Conservation (phyloP, 2,329 filamentous ascomycete species). For the Fusarium sp. region DNA sequence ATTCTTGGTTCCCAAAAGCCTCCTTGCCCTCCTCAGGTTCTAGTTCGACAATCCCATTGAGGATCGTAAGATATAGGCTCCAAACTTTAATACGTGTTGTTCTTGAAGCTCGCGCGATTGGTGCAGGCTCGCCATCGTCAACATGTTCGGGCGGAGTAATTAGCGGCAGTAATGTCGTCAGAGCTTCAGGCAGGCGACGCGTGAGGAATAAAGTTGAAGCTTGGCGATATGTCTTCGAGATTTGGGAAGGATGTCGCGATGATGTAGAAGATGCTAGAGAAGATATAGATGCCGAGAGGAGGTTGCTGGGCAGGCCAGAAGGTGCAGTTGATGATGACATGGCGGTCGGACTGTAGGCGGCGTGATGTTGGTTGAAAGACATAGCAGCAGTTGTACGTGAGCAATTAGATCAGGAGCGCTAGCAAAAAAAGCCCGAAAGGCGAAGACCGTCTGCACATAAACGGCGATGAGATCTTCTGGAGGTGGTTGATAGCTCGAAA, state of each 20-base stretch:
- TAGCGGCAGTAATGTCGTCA: slow-evolving; percentile 86
- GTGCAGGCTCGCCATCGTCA: slow-evolving; percentile 71
- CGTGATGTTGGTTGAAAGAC: slow-evolving; percentile 61
- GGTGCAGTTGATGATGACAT: slow-evolving; percentile 51
- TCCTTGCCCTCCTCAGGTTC: slow-evolving; percentile 91
- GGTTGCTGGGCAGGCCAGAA: slow-evolving; percentile 63
- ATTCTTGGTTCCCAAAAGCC: slow-evolving; percentile 86
- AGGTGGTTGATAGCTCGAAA: slow-evolving; percentile 1
- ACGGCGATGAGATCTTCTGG: slow-evolving; percentile 28
- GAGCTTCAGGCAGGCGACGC: slow-evolving; percentile 88
- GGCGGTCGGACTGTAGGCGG: slow-evolving; percentile 61
- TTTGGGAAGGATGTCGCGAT: slow-evolving; percentile 75
- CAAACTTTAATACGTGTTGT: slow-evolving; percentile 94
- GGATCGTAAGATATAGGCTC: slow-evolving; percentile 94
- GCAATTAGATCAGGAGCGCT: slow-evolving; percentile 15
- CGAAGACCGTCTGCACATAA: slow-evolving; percentile 29
- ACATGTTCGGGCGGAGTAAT: slow-evolving; percentile 72
- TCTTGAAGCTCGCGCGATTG: slow-evolving; percentile 82
- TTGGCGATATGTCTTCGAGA: slow-evolving; percentile 94
- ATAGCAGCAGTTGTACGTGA: slow-evolving; percentile 49
- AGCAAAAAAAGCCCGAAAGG: slow-evolving; percentile 5
- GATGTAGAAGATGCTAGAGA: slow-evolving; percentile 74
- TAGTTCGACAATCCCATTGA: slow-evolving; percentile 91
- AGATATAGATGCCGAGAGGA: slow-evolving; percentile 75
- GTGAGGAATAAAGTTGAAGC: slow-evolving; percentile 95